Conservation (phyloP, 257 asterid genomes). For the Eucommia ulmoides region DNA sequence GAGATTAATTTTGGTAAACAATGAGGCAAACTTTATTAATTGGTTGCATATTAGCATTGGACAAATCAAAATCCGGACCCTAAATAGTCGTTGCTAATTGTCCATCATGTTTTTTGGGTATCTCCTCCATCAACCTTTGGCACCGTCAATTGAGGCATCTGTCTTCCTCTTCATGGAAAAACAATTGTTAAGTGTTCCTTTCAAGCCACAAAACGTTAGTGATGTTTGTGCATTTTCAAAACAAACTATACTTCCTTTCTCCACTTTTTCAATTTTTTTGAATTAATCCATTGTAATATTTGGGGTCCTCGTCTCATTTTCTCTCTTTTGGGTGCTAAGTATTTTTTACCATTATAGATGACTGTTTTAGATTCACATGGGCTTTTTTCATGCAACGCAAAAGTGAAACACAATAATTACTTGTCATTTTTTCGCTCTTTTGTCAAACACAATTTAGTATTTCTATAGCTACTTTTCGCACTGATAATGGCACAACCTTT, state of each 20-base stretch:
- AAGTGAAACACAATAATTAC: slow-evolving; percentile 6
- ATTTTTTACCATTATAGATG: not conserved
- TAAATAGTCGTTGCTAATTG: not conserved
- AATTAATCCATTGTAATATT: not conserved
- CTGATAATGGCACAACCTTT: not conserved
- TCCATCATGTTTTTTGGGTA: not conserved
- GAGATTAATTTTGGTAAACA: not conserved
- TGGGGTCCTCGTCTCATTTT: not conserved
- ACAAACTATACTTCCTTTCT: not conserved
- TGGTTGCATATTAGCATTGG: slow-evolving; percentile 1
- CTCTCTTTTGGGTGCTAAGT: not conserved
- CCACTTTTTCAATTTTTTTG: not conserved
- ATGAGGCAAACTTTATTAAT: not conserved
- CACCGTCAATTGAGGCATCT: slow-evolving; percentile 5
- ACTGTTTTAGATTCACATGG: not conserved
- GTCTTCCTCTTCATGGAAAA: slow-evolving; percentile 5
- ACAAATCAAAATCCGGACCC: not conserved
- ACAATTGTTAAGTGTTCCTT: not conserved
- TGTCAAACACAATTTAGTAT: not conserved
- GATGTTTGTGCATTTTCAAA: not conserved
- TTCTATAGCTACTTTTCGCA: slow-evolving; percentile 1
- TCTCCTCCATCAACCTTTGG: not conserved
- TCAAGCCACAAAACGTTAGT: not conserved
- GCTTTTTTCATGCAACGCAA: slow-evolving; percentile 3
- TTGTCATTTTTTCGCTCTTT: not conserved